Evolutionary conservation across 2,329 filamentous ascomycete genomes (phyloP).

Genomic region (Cercospora berteroae): DNA sequence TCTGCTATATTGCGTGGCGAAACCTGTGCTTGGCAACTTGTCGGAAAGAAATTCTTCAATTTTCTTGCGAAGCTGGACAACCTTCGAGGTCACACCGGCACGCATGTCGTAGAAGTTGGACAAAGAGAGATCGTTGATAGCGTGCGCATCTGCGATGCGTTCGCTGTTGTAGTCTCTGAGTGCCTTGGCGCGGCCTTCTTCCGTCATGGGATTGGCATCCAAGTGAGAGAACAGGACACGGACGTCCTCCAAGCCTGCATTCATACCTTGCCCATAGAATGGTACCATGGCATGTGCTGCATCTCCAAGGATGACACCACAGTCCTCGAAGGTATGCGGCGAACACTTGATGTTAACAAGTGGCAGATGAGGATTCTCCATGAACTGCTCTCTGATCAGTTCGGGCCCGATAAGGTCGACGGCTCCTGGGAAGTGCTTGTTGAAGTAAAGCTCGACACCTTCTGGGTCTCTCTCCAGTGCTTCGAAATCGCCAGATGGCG

Average conservation of each 20-base stretch:
- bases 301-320: constrained; percentile 84
- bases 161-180: constrained; percentile 72
- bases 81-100: constrained; percentile 70
- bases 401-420: constrained; percentile 63
- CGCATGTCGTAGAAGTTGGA: constrained; percentile 96
- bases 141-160: constrained; percentile 74
- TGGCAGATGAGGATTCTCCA: constrained; percentile 80
- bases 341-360: constrained; percentile 90
- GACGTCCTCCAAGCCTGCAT: constrained; percentile 92
- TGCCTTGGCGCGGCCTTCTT: constrained; percentile 45
- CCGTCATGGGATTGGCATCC: constrained; percentile 60
- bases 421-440: constrained; percentile 82
- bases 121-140: constrained; percentile 88
- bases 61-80: constrained; percentile 78
- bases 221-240: constrained; percentile 79
- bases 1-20: constrained; percentile 87
- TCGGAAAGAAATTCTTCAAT: constrained; percentile 81
- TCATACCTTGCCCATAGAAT: constrained; percentile 98
- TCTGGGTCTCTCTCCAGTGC: constrained; percentile 63
- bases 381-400: constrained; percentile 72
- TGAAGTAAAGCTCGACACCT: constrained; percentile 69
- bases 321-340: constrained; percentile 76
- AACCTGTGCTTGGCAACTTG: constrained; percentile 73
- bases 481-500: constrained; percentile 68
- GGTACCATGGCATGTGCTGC: constrained; percentile 97